These are phyloP conservation scores for Kodamaea lidongshanica DNA, from an alignment of 805 yeast species.

Conservation along the genomic window DNA sequence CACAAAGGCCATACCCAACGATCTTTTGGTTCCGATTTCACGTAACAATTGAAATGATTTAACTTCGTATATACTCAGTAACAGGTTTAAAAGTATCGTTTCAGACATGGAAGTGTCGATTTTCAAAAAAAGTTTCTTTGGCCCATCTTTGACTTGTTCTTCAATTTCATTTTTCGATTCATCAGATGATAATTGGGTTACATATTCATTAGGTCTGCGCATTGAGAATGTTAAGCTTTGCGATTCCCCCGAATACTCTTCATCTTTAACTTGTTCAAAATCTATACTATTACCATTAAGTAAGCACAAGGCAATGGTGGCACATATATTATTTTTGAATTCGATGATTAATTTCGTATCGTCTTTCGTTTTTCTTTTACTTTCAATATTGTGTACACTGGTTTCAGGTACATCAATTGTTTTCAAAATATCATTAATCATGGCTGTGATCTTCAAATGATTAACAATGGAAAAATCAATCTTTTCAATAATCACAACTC, in stretches of 20 bases:
- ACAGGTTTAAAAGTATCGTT: conserved; percentile 36
- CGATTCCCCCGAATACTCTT: conserved; percentile 10
- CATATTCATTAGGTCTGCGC: conserved; percentile 33
- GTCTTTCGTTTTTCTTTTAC: conserved; percentile 31
- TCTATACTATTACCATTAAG: conserved; percentile 31
- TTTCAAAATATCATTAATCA: conserved; percentile 40
- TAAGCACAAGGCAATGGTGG: conserved; percentile 49
- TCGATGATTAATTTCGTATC: conserved; percentile 42
- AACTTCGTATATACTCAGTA: conserved; percentile 38
- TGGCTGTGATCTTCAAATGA: conserved; percentile 36
- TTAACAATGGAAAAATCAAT: conserved; percentile 29
- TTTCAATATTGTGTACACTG: conserved; percentile 24
- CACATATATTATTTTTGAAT: conserved; percentile 44
- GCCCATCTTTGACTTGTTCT: conserved; percentile 35
- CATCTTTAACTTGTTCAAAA: conserved; percentile 23
- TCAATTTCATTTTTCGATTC: conserved; percentile 17
- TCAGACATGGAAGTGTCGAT: conserved; percentile 43
- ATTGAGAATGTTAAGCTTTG: conserved; percentile 11
- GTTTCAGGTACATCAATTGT: conserved; percentile 40
- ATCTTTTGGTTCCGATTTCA: conserved; percentile 44
- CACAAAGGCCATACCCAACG: conserved; percentile 55
- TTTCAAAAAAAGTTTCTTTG: conserved; percentile 41
- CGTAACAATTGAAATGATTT: conserved; percentile 37
- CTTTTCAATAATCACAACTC: conserved; percentile 25
- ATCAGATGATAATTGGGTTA: conserved; percentile 22